These are phyloP conservation scores for Paspalum notatum DNA, from an alignment of 176 grass and related monocot genomes.

Conservation along the genomic window DNA sequence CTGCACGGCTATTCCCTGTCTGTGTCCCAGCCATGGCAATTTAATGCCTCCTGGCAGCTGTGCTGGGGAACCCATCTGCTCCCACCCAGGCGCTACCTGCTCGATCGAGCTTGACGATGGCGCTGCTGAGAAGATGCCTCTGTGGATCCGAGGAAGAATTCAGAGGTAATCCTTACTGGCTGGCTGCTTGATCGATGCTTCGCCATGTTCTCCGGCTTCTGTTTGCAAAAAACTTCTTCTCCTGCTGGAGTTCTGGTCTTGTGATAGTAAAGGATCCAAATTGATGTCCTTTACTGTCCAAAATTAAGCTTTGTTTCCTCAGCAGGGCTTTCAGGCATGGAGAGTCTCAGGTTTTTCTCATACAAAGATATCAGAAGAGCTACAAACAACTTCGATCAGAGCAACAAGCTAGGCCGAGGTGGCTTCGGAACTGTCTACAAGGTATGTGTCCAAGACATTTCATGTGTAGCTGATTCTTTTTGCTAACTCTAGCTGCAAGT, in stretches of 20 bases:
- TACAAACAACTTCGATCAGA: slow-evolving; percentile 42
- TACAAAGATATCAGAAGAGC: slow-evolving; percentile 49
- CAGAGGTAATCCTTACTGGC: slow-evolving; percentile 7
- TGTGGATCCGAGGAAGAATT: slow-evolving; percentile 33
- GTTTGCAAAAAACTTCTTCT: not conserved
- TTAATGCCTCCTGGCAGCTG: slow-evolving; percentile 16
- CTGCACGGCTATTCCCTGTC: slow-evolving; percentile 9
- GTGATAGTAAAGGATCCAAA: not conserved
- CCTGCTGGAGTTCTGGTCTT: not conserved
- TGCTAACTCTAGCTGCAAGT: not conserved
- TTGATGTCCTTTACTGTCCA: not conserved
- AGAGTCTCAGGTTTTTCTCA: slow-evolving; percentile 38
- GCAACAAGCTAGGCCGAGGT: slow-evolving; percentile 51
- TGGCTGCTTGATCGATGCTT: not conserved
- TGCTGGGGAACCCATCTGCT: not conserved
- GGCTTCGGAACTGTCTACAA: slow-evolving; percentile 64
- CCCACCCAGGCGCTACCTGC: not conserved
- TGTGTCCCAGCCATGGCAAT: slow-evolving; percentile 2
- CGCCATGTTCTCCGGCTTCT: not conserved
- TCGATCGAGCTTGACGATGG: slow-evolving; percentile 28
- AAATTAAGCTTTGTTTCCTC: not conserved
- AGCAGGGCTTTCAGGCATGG: slow-evolving; percentile 29
- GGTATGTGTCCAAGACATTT: not conserved
- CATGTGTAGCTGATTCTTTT: not conserved
- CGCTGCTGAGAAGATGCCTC: slow-evolving; percentile 38